Conservation (phyloP, 78 protist species). For the Dictyostelium purpureum region DNA sequence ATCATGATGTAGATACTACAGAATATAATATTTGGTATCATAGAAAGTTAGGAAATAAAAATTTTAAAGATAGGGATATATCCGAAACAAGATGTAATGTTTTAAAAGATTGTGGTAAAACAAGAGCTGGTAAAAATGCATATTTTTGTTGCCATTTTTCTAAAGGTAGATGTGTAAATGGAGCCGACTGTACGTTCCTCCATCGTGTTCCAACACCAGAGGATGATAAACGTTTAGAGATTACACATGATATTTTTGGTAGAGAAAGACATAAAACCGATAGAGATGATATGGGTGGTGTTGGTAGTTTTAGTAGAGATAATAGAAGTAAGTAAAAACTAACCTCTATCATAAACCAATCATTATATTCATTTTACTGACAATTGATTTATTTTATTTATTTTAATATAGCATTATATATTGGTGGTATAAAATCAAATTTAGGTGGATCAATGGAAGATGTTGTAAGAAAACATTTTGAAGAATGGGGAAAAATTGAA, state of each 20-base stretch:
- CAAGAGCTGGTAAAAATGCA: constrained; percentile 62
- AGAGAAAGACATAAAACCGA: constrained; percentile 69
- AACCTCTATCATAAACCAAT: no score
- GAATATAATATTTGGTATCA: constrained; percentile 83
- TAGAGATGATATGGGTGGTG: constrained; percentile 87
- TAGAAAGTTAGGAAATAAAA: constrained; percentile 59
- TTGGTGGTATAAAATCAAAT: constrained; percentile 59
- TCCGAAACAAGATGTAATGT: constrained; percentile 37
- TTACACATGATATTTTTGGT: constrained; percentile 81
- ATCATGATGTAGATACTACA: constrained; percentile 53
- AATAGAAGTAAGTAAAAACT: constrained; percentile 56
- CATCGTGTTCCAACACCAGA: constrained; percentile 81
- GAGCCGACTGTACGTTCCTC: constrained; percentile 68
- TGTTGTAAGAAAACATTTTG: constrained; percentile 46
- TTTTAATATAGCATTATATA: constrained; percentile 45
- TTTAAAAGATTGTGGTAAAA: constrained; percentile 76
- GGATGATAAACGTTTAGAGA: constrained; percentile 45
- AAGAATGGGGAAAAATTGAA: constrained; percentile 72
- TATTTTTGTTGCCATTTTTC: constrained; percentile 71
- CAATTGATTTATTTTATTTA: background rate
- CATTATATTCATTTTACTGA: no score
- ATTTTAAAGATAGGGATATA: constrained; percentile 62
- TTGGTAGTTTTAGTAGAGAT: constrained; percentile 78
- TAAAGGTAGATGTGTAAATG: constrained; percentile 58
- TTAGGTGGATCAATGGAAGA: constrained; percentile 31